Conservation (phyloP, 164 flowering plant species). For the Liquidambar formosana region DNA sequence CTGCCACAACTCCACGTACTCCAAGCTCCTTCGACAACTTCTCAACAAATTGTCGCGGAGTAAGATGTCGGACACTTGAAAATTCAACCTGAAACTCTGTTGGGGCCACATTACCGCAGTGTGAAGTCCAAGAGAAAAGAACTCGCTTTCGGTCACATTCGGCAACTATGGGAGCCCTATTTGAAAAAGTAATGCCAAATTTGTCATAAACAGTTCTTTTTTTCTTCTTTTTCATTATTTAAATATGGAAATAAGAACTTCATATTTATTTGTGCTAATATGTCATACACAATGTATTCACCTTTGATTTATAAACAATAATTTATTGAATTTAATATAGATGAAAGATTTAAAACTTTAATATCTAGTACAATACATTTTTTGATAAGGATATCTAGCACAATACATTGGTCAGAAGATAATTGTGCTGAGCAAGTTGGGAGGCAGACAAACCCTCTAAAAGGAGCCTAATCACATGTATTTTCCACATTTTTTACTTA, state of each 20-base stretch:
- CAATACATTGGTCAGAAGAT: neutral
- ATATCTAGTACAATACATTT: neutral
- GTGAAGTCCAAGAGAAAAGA: constrained; percentile 78
- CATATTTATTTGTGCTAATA: neutral
- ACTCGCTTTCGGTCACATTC: constrained; percentile 83
- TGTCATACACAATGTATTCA: neutral
- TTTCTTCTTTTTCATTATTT: too few species aligned
- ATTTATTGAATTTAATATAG: neutral
- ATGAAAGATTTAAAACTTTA: neutral
- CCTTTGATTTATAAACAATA: neutral
- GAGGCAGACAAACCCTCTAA: neutral
- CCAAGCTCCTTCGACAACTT: constrained; percentile 74
- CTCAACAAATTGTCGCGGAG: constrained; percentile 86
- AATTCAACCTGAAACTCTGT: constrained; percentile 66
- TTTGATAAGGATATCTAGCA: neutral
- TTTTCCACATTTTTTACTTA: neutral
- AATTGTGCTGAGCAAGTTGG: neutral
- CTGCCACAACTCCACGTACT: constrained; percentile 93
- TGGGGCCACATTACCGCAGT: constrained; percentile 66
- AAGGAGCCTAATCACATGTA: neutral
- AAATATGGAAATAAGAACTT: too few species aligned
- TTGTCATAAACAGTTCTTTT: neutral
- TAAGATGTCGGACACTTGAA: constrained; percentile 80
- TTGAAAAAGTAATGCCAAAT: constrained; percentile 3
- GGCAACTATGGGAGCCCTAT: constrained; percentile 91